Percentiles rank a stretch among this genome's conserved stretches.
Conservation (phyloP, 75 land plant genomes). For the Isoetes taiwanensis region DNA sequence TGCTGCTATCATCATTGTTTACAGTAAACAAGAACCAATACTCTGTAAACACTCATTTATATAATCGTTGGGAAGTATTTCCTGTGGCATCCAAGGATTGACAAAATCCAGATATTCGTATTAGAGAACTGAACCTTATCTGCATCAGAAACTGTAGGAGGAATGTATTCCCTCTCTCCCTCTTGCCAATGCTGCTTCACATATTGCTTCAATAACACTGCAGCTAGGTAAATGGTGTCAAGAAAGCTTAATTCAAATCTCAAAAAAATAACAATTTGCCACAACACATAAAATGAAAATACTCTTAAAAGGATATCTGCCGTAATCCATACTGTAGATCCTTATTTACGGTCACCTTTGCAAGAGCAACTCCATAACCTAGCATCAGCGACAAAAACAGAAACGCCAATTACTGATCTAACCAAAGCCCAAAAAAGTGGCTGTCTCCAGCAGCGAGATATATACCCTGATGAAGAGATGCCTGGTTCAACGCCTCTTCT, state of each 20-base stretch:
- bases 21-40: neutral
- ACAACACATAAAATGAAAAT: neutral
- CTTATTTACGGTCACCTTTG: constrained; percentile 54
- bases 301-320: constrained; percentile 65
- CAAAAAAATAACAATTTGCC: neutral
- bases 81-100: no score
- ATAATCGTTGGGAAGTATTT: no score
- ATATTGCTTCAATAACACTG: constrained; percentile 85
- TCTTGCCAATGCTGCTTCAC: constrained; percentile 94
- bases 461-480: constrained; percentile 69
- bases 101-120: neutral
- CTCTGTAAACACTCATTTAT: neutral
- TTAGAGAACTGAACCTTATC: constrained; percentile 53
- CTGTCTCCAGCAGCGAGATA: neutral
- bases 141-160: constrained; percentile 41
- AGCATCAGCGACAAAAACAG: constrained; percentile 8
- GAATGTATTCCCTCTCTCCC: constrained; percentile 52
- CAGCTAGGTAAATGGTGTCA: constrained; percentile 51
- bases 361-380: constrained; percentile 86
- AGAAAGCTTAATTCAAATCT: constrained; percentile 4
- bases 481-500: constrained; percentile 70
- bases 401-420: neutral
- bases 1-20: no score
- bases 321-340: constrained; percentile 65
- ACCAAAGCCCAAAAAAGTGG: neutral